These are phyloP conservation scores for Exophiala spinifera DNA, from an alignment of 2,329 filamentous ascomycete species.

Conservation along the genomic window DNA sequence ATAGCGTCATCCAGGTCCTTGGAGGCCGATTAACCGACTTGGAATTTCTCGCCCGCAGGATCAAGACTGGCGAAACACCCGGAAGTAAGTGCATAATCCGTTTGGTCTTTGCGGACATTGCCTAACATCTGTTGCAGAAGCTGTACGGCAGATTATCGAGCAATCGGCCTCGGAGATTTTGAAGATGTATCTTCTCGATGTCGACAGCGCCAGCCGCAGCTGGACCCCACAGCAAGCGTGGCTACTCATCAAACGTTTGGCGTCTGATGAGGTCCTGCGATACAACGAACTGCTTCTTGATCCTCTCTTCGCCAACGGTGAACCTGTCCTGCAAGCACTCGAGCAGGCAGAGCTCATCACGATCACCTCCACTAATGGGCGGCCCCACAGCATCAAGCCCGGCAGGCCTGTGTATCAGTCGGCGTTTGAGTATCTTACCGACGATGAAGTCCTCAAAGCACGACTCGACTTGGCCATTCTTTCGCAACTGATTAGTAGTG, in stretches of 20 bases:
- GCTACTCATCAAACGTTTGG: slow-evolving; percentile 77
- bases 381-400: slow-evolving; percentile 72
- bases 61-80: slow-evolving; percentile 82
- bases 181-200: slow-evolving; percentile 78
- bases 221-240: slow-evolving; percentile 89
- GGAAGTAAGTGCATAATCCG: slow-evolving; percentile 41
- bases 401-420: slow-evolving; percentile 84
- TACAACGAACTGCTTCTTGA: slow-evolving; percentile 84
- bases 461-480: slow-evolving; percentile 71
- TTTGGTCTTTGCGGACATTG: not conserved
- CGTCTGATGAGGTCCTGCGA: slow-evolving; percentile 60
- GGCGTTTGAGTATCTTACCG: slow-evolving; percentile 70
- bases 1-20: slow-evolving; percentile 73
- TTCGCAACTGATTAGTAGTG: slow-evolving; percentile 65
- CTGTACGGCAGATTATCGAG: slow-evolving; percentile 82
- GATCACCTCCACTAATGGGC: slow-evolving; percentile 68
- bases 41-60: slow-evolving; percentile 85
- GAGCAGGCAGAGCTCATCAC: slow-evolving; percentile 83
- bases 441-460: slow-evolving; percentile 69
- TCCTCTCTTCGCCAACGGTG: slow-evolving; percentile 72
- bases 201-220: slow-evolving; percentile 56
- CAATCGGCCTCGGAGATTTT: slow-evolving; percentile 86
- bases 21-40: slow-evolving; percentile 94
- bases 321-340: slow-evolving; percentile 73
- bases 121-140: slow-evolving; percentile 46